Evolutionary conservation across 2,329 filamentous ascomycete genomes (phyloP), one percentile per base, ranked within the genome.

Genomic region (Ophiognomonia clavigignenti-juglandacearum): DNA sequence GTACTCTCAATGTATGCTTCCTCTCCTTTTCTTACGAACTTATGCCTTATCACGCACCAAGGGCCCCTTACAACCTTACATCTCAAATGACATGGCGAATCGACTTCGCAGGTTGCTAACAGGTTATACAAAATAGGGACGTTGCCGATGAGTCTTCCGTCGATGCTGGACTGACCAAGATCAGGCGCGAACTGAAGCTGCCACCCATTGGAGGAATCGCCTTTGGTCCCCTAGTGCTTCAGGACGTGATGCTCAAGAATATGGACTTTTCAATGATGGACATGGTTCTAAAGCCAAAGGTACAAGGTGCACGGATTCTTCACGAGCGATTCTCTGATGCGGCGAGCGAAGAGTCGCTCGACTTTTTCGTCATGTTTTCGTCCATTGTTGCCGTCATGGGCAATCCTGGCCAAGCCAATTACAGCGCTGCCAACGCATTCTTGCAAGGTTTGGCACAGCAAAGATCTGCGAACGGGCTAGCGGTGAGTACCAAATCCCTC

Each of bases 371-470:
- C 39, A 26, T 60, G 13, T 57, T 65, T 34, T 62, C 60, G 0
- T 65, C 62, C 1, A 16, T 56, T 4, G 48, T 52, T 4, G 39
- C 26, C 29, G 46, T 61, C 6, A 39, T 46, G 1, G 62, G 62
- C 14, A 61, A 61, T 47, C 14, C 26, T 9, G 58, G 54, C 20
- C 71, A 77, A 54, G 47, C 58, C 8, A 71, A 67, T 49, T 77
- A 77, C 49, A 52, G 57, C 3, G 66, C 67, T 0, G 69, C 66
- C 2, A 73, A 73, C 50, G 50, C 49, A 13, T 75, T 62, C 54
- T 64, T 73, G 60, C 48, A 53, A 2, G 51, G 49, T 3, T 53
- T 75, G 1, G 64, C 43, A 0, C 41, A 52, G 1, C 58, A 69
- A 11, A 57, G 74, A 3, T 51, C 65, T 0, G 51, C 49, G 1